Evolutionary conservation across 495 filamentous ascomycete species (phyloP), one percentile per base, ranked within the genome.

Genomic region (Penicillium ucsense): DNA sequence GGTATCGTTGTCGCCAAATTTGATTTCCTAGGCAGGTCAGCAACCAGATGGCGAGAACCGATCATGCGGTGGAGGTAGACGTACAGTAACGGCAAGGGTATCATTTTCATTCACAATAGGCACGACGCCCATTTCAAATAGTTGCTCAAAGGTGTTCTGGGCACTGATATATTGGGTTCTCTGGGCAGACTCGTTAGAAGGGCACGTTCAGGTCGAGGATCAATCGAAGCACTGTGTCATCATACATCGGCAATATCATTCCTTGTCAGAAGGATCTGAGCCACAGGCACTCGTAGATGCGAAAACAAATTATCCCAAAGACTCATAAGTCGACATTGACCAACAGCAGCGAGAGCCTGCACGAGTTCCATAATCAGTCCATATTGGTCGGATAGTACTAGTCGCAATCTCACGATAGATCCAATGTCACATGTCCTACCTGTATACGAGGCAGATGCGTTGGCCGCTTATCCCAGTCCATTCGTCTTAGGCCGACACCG

Each of bases 31-130:
- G 6, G 1, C 37, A 29, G 5, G 41, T 51, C 35, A 49, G 39
- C 29, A 41, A 6, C 12, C 8, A 3, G n/a, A 41, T 31, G 28
- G 8, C 30, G 10, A 20, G 20, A 2, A 20, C 5, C 6, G 6
- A 43, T 8, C 4, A 3, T 36, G 1, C 20, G 12, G 10, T 7
- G 20, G 32, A 34, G 9, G 8, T 10, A 6, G 8, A 4, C 46
- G 4, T 72, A 82, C 79, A 39, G 91, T 84, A 59, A 98, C 92
- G 37, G 90, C 87, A 38, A 98, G 68, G 5, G 94, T 98, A 65
- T 98, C 92, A 64, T 98, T 98, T 65, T 98, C 92, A 56, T 98
- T 98, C 49, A 98, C 92, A 52, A 98, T 95, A 3, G 92, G 94
- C 50, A 98, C 92, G 8, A 96, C 90, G 1, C 88, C 88, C 92